Conservation (phyloP, 805 yeast genomes). For the Schwanniomyces vanrijiae region DNA sequence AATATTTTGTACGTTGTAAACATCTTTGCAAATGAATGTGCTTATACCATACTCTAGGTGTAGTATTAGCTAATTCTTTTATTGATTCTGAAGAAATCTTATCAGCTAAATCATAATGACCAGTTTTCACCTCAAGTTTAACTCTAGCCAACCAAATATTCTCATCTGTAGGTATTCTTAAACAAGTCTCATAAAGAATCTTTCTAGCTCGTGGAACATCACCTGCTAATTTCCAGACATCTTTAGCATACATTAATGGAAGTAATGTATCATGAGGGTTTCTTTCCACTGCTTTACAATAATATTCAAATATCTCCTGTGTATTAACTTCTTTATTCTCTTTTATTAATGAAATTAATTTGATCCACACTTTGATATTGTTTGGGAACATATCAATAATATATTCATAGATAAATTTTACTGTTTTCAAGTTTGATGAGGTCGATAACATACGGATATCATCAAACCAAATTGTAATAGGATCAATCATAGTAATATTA, state of each 20-base stretch:
- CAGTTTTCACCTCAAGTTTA: constrained; percentile 54
- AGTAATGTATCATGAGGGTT: constrained; percentile 53
- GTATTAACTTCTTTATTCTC: constrained; percentile 15
- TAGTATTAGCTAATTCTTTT: constrained; percentile 11
- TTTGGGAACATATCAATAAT: constrained; percentile 49
- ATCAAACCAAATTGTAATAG: constrained; percentile 10
- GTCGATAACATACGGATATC: constrained; percentile 33
- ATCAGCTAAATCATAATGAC: constrained; percentile 41
- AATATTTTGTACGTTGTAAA: constrained; percentile 4
- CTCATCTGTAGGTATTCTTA: constrained; percentile 44
- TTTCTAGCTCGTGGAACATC: constrained; percentile 53
- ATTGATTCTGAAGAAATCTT: constrained; percentile 22
- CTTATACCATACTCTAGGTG: constrained; percentile 62
- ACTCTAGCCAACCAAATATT: constrained; percentile 72
- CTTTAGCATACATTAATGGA: constrained; percentile 72
- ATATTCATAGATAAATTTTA: constrained; percentile 49
- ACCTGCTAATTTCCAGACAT: constrained; percentile 51
- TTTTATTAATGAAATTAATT: constrained; percentile 36
- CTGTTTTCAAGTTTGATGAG: constrained; percentile 27
- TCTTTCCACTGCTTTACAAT: constrained; percentile 51
- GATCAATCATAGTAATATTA: constrained; percentile 9
- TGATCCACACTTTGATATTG: constrained; percentile 48
- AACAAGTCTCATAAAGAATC: constrained; percentile 51
- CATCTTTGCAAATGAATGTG: constrained; percentile 31
- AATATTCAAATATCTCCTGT: constrained; percentile 28